Percentiles rank a stretch among this genome's conserved stretches.
phyloP scores from a whole-genome alignment of 805 yeast species.

The Saccharomyces kudriavzevii region DNA sequence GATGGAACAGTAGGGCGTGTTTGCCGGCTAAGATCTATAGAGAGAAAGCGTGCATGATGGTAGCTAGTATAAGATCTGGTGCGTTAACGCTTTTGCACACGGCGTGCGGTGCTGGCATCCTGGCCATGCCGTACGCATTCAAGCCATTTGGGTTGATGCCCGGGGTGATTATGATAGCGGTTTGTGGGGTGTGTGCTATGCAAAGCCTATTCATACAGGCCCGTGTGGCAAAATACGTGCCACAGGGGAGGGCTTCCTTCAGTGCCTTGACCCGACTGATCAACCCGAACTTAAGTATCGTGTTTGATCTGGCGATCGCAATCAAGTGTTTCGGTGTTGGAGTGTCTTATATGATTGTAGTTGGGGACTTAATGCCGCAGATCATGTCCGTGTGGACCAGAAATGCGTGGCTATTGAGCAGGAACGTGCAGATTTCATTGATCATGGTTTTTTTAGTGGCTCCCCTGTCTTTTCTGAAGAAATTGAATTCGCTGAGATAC shows the following conservation, averaged over 20 bases:
- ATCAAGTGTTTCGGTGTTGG: slow-evolving; percentile 63
- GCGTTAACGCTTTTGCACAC: slow-evolving; percentile 23
- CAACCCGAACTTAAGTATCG: slow-evolving; percentile 48
- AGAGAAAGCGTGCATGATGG: slow-evolving; percentile 5
- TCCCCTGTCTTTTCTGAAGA: slow-evolving; percentile 57
- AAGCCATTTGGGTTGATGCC: slow-evolving; percentile 20
- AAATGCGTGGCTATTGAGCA: slow-evolving; percentile 30
- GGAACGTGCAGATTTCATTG: slow-evolving; percentile 53
- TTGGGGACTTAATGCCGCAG: slow-evolving; percentile 60
- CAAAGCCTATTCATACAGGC: slow-evolving; percentile 54
- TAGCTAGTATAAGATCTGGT: slow-evolving; percentile 17
- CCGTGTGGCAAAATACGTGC: slow-evolving; percentile 45
- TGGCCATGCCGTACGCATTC: slow-evolving; percentile 64
- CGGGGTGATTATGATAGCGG: slow-evolving; percentile 11
- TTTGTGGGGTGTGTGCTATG: slow-evolving; percentile 16
- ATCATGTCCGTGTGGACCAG: slow-evolving; percentile 29
- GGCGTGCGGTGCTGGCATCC: slow-evolving; percentile 47
- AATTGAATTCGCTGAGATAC: slow-evolving; percentile 71
- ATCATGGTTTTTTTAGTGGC: slow-evolving; percentile 40
- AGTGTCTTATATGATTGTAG: slow-evolving; percentile 52
- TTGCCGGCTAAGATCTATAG: not conserved
- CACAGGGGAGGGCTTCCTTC: slow-evolving; percentile 48
- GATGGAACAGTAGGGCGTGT: not conserved
- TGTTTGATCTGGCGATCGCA: slow-evolving; percentile 58
- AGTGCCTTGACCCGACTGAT: slow-evolving; percentile 54